Evolutionary conservation across 306 rosid species (phyloP), one percentile per base, ranked within the genome.

Genomic region (Abrus pulchellus): DNA sequence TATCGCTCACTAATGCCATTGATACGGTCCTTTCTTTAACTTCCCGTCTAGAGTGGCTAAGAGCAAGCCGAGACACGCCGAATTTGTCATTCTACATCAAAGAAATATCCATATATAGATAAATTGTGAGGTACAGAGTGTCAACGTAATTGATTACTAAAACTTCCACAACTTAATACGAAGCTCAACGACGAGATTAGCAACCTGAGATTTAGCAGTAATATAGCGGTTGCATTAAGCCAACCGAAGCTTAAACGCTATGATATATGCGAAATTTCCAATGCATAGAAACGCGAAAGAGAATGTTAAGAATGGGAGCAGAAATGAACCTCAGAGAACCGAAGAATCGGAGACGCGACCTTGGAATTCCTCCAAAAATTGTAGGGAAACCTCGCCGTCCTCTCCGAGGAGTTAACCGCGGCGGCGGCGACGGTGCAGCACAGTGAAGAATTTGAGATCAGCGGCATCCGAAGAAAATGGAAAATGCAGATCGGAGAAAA

Each of bases 1-100:
- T 80, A 72, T 88, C 91, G 2, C 87, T 83, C 13, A 95, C 91
- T 76, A 95, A 80, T 7, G 97, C 90, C 85, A 85, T 90, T 13
- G 88, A 80, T 80, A 91, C 65, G 38, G 80, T 56, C 47, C 70
- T 65, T 29, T 9, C 72, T 80, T 87, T 88, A 75, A 20, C 34
- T 33, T 5, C 36, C 45, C 80, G 55, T 59, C 84, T 62, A 11
- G 77, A 69, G 48, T 30, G 83, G 64, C 84, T 56, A 63, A 67
- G 74, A 83, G 80, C 87, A 60, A 84, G 78, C 49, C 68, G 87
- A 44, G 85, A 66, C 66, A 79, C 74, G 10, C 64, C 65, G 77
- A 66, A 86, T 48, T 71, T 50, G 9, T 79, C 85, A 79, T 83
- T 90, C 98, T 92, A 70, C 80, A 83, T 55, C 27, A 72, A 75